Percentiles rank a stretch among this genome's conserved stretches.
Conservation (phyloP, 345 rosid species). For the Boechera retrofracta region DNA sequence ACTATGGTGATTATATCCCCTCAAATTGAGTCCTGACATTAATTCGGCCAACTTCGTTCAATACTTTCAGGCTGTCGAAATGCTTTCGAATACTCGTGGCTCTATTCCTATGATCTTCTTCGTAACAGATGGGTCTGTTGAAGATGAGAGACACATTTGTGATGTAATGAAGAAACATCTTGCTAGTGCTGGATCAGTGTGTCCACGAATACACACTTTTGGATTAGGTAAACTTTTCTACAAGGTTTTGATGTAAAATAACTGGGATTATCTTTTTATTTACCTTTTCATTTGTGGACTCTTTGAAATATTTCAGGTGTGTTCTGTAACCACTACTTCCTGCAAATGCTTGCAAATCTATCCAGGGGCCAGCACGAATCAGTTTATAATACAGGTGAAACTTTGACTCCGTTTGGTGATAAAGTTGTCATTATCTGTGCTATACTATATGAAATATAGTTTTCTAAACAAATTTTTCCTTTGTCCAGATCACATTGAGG, state of each 20-base stretch:
- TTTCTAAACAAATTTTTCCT: neutral
- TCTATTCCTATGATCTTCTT: slow-evolving; percentile 82
- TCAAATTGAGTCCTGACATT: slow-evolving; percentile 16
- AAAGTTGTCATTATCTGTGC: neutral
- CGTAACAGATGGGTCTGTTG: slow-evolving; percentile 92
- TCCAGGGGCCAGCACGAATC: slow-evolving; percentile 77
- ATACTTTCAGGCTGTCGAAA: slow-evolving; percentile 82
- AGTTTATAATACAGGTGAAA: slow-evolving; percentile 53
- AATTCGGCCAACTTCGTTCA: slow-evolving; percentile 7
- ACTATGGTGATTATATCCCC: neutral
- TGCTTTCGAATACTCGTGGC: slow-evolving; percentile 63
- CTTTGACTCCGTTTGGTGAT: slow-evolving; percentile 4
- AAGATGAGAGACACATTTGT: slow-evolving; percentile 86
- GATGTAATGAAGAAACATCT: slow-evolving; percentile 65
- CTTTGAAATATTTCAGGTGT: slow-evolving; percentile 58
- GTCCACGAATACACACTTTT: slow-evolving; percentile 79
- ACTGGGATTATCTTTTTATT: slow-evolving; percentile 6
- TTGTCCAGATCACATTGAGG: slow-evolving; percentile 66
- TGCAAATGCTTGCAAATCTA: slow-evolving; percentile 70
- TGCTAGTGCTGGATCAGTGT: slow-evolving; percentile 53
- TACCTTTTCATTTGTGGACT: slow-evolving; percentile 10
- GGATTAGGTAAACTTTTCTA: slow-evolving; percentile 69
- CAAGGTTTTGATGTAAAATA: slow-evolving; percentile 1
- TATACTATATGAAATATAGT: neutral
- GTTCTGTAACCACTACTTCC: slow-evolving; percentile 92